These are phyloP conservation scores for Allomyces javanicus DNA, from an alignment of 192 early-diverging fungal genomes.

Conservation along the genomic window DNA sequence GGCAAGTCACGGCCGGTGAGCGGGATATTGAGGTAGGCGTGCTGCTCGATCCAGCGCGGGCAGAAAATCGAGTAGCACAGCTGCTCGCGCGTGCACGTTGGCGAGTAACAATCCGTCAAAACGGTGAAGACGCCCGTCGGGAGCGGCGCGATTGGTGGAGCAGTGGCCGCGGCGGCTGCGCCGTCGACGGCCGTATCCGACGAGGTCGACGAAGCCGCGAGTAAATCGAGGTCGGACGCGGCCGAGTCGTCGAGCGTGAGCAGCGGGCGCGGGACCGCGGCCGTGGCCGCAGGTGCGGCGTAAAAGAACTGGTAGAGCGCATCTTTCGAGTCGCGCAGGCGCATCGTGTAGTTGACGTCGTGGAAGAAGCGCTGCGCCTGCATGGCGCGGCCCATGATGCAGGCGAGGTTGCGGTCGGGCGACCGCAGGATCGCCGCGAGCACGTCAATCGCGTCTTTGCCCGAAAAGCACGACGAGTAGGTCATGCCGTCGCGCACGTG, in stretches of 20 bases:
- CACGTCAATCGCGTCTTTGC: constrained; percentile 73
- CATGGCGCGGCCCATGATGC: constrained; percentile 70
- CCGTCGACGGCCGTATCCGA: neutral
- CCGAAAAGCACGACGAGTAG: constrained; percentile 68
- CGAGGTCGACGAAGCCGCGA: neutral
- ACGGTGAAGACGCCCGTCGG: constrained; percentile 78
- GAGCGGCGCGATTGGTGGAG: constrained; percentile 7
- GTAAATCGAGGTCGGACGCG: neutral
- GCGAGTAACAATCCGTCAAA: constrained; percentile 82
- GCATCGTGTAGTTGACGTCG: constrained; percentile 71
- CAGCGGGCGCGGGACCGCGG: no score
- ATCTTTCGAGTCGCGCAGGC: constrained; percentile 60
- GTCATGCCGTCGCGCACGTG: constrained; percentile 58
- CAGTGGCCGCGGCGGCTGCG: no score
- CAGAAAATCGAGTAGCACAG: constrained; percentile 81
- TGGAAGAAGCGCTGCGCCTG: constrained; percentile 82
- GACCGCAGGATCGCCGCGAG: constrained; percentile 59
- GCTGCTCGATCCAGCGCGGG: constrained; percentile 56
- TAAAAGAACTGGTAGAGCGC: constrained; percentile 70
- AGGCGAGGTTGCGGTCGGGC: constrained; percentile 65
- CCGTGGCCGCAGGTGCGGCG: constrained; percentile 9
- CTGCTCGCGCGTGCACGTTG: constrained; percentile 59
- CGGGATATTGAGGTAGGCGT: constrained; percentile 1
- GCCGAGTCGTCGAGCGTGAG: neutral
- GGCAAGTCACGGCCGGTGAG: neutral